Evolutionary conservation across 2,329 filamentous ascomycete species (phyloP).

Genomic region (Claviceps arundinis): DNA sequence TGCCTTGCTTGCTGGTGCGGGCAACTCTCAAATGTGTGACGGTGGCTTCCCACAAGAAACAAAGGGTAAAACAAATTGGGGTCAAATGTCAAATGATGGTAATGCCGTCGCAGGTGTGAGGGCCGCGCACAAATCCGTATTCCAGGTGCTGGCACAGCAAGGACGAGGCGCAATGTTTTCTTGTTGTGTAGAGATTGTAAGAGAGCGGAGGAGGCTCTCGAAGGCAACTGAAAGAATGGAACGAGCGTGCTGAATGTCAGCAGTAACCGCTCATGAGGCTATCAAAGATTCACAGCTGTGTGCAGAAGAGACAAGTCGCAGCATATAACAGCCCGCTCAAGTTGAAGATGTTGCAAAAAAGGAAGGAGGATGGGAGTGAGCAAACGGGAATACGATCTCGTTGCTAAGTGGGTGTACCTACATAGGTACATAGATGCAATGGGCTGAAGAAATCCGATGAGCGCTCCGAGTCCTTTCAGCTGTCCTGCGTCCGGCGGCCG

Average conservation of each 20-base stretch:
- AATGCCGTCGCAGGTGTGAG: neutral
- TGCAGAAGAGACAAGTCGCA: neutral
- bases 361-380: neutral
- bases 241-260: conserved; percentile 5
- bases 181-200: neutral
- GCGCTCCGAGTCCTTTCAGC: neutral
- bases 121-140: too few species aligned
- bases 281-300: conserved; percentile 1
- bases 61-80: conserved; percentile 10
- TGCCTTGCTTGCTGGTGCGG: conserved; percentile 8
- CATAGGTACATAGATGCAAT: too few species aligned
- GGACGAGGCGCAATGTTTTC: neutral
- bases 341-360: neutral
- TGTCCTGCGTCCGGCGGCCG: neutral
- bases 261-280: conserved; percentile 4
- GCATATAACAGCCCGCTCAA: neutral
- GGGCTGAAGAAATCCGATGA: too few species aligned
- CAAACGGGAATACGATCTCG: neutral
- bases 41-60: neutral
- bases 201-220: neutral
- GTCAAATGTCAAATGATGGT: conserved; percentile 13
- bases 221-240: conserved; percentile 7
- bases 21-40: conserved; percentile 7
- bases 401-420: neutral
- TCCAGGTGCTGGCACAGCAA: neutral